Evolutionary conservation across 2,329 filamentous ascomycete species (phyloP), one percentile per base, ranked within the genome.

Genomic region (Colletotrichum karsti): DNA sequence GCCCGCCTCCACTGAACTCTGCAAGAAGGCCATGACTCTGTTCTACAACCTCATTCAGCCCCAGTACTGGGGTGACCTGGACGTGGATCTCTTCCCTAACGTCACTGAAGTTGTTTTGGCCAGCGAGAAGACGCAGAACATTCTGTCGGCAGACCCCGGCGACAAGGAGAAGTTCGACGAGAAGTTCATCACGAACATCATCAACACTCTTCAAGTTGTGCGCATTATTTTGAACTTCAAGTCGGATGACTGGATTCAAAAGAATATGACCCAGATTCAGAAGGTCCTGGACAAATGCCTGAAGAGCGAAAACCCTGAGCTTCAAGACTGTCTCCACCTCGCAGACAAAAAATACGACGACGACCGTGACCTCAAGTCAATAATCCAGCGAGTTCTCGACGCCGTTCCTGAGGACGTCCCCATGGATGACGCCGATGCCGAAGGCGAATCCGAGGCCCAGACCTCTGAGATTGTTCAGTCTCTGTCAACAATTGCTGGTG

Each of bases 181-280:
- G 42, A 94, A 94, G 78, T 94, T 95, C 74, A 87, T 92, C 44
- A 97, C 93, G 1, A 91, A 92, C 70, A 95, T 97, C 80, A 90
- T 99, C 81, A 99, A 99, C 77, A 94, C 95, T 2, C 86, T 99
- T 13, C 95, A 98, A 77, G 93, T 98, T 42, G 85, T 99, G 68
- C 93, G 95, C 53, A 92, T 98, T 67, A 90, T 99, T 53, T 85
- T 98, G 67, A 94, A 96, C 73, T 91, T 92, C 70, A 97, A 97
- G 79, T 85, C 93, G 0, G 91, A 97, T 74, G 93, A 97, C 3
- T 99, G 96, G 96, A 91, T 98, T 39, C 82, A 94, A 58, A 90
- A 90, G 74, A 93, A 94, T 71, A 87, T 97, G 73, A 80, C 91
- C 0, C 84, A 90, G 28, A 86, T 98, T 28, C 94, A 98, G 77